Evolutionary conservation across 305 asterid genomes (phyloP).

Genomic region (Fraxinus paxiana): DNA sequence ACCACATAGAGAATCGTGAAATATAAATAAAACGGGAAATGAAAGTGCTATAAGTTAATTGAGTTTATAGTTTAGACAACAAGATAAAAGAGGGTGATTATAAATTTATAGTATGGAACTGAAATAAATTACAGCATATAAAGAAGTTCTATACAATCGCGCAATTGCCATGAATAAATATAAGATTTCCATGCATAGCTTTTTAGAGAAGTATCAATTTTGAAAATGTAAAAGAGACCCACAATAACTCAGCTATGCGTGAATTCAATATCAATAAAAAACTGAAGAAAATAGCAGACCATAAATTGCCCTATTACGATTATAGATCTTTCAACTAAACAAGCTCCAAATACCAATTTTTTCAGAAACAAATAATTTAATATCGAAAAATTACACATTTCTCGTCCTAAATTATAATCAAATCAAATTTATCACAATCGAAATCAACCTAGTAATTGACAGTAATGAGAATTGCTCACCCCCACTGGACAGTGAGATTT

Average conservation of each 20-base stretch:
- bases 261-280: not conserved
- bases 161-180: not conserved
- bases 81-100: not conserved
- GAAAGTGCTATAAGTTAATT: not conserved
- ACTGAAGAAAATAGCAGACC: not conserved
- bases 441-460: slow-evolving; percentile 2
- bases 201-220: not conserved
- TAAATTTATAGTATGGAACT: not conserved
- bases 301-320: not conserved
- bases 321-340: not conserved
- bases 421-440: not conserved
- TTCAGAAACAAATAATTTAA: not conserved
- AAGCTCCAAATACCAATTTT: not conserved
- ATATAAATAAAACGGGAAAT: not conserved
- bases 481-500: slow-evolving; percentile 79
- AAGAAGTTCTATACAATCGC: not conserved
- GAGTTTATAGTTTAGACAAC: not conserved
- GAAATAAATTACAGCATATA: not conserved
- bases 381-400: not conserved
- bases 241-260: not conserved
- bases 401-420: not conserved
- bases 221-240: not conserved
- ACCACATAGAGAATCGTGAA: not conserved
- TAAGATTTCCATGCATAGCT: not conserved
- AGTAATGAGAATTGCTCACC: slow-evolving; percentile 38